Evolutionary conservation across 805 yeast genomes (phyloP), one percentile per base, ranked within the genome.

Genomic region (Grigorovia yakushimaensis): DNA sequence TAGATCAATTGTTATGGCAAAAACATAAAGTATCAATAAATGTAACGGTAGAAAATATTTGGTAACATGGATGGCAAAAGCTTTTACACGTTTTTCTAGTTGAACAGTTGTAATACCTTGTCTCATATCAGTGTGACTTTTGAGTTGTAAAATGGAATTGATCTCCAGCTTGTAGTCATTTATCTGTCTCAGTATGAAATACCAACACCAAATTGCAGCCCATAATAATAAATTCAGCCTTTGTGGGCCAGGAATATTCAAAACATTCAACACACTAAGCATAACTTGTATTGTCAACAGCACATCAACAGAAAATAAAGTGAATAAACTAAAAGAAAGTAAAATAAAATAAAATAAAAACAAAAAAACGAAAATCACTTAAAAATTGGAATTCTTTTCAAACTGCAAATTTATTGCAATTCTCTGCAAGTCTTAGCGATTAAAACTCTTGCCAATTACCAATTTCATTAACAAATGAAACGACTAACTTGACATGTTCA

Each of bases 401-500:
- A n/a, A n/a, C n/a, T n/a, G n/a, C n/a, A n/a, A n/a, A n/a, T n/a
- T n/a, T n/a, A n/a, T n/a, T n/a, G n/a, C n/a, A n/a, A n/a, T n/a
- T n/a, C n/a, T n/a, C n/a, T n/a, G n/a, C n/a, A n/a, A n/a, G n/a
- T n/a, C n/a, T n/a, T n/a, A n/a, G n/a, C n/a, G n/a, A n/a, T 30
- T 9, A 15, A 19, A 27, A n/a, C 4, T 19, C 21, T 21, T 52
- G 47, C 66, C 66, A 62, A 36, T 54, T 45, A 18, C 60, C 79
- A 53, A 91, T 73, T 68, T 91, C 98, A 44, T 79, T 66, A 6
- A 82, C 78, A 53, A 75, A 83, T 1, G 88, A 91, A 9, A 88
- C 55, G 1, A 87, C 82, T 55, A 93, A 69, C 64, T 82, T 86
- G 48, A 81, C 79, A 63, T 87, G 95, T 66, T 91, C 87, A 15